Evolutionary conservation across 2,329 filamentous ascomycete species (phyloP).

Genomic region (Aspergillus sp.): DNA sequence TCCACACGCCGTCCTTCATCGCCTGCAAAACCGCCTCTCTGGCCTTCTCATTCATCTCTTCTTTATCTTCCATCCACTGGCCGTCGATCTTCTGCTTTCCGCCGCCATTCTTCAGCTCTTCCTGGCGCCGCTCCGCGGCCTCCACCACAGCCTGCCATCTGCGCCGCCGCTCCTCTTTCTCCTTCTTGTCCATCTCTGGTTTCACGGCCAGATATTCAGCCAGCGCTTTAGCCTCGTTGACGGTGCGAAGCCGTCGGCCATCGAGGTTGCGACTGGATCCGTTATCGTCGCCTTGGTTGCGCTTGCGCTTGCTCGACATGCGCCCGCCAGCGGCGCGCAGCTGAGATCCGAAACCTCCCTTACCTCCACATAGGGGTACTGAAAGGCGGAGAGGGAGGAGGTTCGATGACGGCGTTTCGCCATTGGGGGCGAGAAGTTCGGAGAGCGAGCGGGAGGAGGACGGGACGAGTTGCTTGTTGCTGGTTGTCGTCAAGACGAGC

Average conservation of each 20-base stretch:
- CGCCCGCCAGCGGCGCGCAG: slow-evolving; percentile 93
- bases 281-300: slow-evolving; percentile 76
- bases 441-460: slow-evolving; percentile 55
- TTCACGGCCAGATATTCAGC: slow-evolving; percentile 95
- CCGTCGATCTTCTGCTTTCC: slow-evolving; percentile 69
- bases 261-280: slow-evolving; percentile 92
- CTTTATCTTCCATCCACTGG: slow-evolving; percentile 93
- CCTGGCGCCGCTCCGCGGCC: slow-evolving; percentile 75
- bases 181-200: slow-evolving; percentile 93
- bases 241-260: slow-evolving; percentile 81
- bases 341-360: slow-evolving; percentile 96
- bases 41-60: slow-evolving; percentile 82
- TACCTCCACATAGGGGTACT: slow-evolving; percentile 80
- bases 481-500: slow-evolving; percentile 76
- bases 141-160: slow-evolving; percentile 89
- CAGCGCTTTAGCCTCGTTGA: slow-evolving; percentile 90
- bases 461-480: slow-evolving; percentile 66
- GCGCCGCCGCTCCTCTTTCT: slow-evolving; percentile 77
- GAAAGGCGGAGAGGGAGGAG: slow-evolving; percentile 82
- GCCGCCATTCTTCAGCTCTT: slow-evolving; percentile 75
- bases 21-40: slow-evolving; percentile 72
- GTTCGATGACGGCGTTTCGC: slow-evolving; percentile 51
- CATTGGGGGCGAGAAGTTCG: slow-evolving; percentile 52
- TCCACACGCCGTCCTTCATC: slow-evolving; percentile 59
- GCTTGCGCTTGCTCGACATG: slow-evolving; percentile 95